Evolutionary conservation across 202 grass and related monocot genomes (phyloP).

Genomic region (Brachypodium distachyon): DNA sequence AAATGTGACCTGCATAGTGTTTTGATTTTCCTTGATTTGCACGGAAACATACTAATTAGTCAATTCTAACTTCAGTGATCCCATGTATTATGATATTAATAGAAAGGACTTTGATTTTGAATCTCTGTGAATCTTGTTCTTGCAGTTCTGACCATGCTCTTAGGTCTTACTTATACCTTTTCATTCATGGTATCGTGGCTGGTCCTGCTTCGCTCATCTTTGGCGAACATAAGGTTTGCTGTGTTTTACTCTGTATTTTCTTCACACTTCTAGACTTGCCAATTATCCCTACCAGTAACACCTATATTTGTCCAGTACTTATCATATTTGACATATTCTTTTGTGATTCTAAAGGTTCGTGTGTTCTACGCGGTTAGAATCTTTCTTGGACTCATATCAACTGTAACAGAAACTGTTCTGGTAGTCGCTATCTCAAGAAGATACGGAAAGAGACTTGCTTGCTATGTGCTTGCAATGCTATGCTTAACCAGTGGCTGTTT

Average conservation of each 20-base stretch:
- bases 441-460: conserved; percentile 92
- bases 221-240: conserved; percentile 69
- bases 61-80: neutral
- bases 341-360: conserved; percentile 47
- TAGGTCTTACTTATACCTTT: conserved; percentile 93
- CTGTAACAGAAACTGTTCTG: conserved; percentile 76
- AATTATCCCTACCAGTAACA: neutral
- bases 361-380: conserved; percentile 91
- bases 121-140: conserved; percentile 5
- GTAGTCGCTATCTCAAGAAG: conserved; percentile 83
- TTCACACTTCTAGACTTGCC: conserved; percentile 8
- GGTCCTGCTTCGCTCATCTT: conserved; percentile 81
- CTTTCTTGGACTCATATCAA: conserved; percentile 95
- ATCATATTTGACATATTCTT: conserved; percentile 20
- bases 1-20: neutral
- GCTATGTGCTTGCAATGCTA: conserved; percentile 88
- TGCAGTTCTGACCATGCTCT: conserved; percentile 92
- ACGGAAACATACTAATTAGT: neutral
- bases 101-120: conserved; percentile 3
- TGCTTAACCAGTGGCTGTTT: conserved; percentile 97
- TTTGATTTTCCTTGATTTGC: neutral
- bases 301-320: conserved; percentile 7
- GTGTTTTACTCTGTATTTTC: conserved; percentile 10
- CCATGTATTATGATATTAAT: neutral
- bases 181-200: conserved; percentile 78